Conservation (phyloP, 2,329 filamentous ascomycete species). For the Ophiostoma quercus region DNA sequence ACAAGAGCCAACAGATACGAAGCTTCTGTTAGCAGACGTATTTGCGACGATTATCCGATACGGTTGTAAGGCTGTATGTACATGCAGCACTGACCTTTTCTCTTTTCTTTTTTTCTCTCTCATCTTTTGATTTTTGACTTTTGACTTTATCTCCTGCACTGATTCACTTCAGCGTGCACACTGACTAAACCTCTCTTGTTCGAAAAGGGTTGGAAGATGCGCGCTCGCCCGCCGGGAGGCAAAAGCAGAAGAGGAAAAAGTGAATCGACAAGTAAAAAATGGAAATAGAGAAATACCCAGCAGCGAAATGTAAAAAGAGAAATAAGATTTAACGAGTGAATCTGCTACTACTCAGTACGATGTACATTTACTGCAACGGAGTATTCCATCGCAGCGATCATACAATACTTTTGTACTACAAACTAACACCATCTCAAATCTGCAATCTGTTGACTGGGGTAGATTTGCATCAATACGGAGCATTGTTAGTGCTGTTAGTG, state of each 20-base stretch:
- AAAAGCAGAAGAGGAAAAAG: constrained; percentile 14
- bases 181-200: constrained; percentile 1
- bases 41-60: background rate
- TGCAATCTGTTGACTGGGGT: background rate
- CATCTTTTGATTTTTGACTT: background rate
- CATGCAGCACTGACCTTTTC: background rate
- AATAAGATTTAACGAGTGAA: background rate
- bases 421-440: background rate
- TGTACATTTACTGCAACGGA: no score
- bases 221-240: constrained; percentile 12
- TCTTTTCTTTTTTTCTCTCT: background rate
- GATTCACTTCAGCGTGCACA: background rate
- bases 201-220: constrained; percentile 15
- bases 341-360: no score
- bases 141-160: background rate
- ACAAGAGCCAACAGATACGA: background rate
- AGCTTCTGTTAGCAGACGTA: background rate
- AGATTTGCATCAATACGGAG: background rate
- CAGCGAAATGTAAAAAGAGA: background rate
- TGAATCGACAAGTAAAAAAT: background rate
- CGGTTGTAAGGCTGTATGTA: background rate
- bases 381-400: no score
- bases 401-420: no score
- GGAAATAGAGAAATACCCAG: background rate
- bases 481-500: background rate